Base-by-base conservation (phyloP, 176 grass and related monocot species). In the Cenchrus fungigraminus region DNA sequence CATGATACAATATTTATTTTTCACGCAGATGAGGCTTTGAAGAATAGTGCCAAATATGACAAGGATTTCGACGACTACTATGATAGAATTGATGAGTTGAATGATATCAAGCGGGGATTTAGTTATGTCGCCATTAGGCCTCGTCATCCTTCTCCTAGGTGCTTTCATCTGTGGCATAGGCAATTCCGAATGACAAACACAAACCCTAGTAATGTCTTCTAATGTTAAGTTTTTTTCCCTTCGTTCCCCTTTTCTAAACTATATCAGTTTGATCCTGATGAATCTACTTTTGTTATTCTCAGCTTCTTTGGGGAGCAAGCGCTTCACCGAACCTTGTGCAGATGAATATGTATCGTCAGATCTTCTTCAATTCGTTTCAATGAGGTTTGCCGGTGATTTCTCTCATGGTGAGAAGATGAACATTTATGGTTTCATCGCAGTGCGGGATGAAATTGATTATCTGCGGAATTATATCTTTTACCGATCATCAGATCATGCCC, bases 321-420 rank as follows among this genome's bases (percentile, higher is more conserved):
- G 29, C 6, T 66, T 66, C 15, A 37, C 31, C 29, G 34, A 31
- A 29, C 63, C 6, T 34, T 3, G 13, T 34, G 15, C 55, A 6
- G 2, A 7, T 66, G 63, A 66, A 37, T 66, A 66, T 37, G 6
- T 13, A 66, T 66, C 29, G 7, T 66, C 63, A 1, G 29, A 15
- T 7, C 63, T 66, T 66, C 31, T 66, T 66, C 63, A 66, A 8
- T 66, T 66, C 12, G 14, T 59, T 59, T 66, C 63, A 8, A 7
- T 66, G 29, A 66, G 63, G 63, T 66, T 66, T 66, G 63, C 63
- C 14, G 63, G 63, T 34, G 63, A 66, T 34, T 66, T 66, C 63
- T 15, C 6, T 0, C 63, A 34, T 66, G 63, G 29, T 37, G 12
- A 66, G 14, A 66, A 13, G 32, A 66, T 66, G 63, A 66, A 12